Base-by-base conservation (phyloP, 75 land plant species). In the Gnetum montanum region DNA sequence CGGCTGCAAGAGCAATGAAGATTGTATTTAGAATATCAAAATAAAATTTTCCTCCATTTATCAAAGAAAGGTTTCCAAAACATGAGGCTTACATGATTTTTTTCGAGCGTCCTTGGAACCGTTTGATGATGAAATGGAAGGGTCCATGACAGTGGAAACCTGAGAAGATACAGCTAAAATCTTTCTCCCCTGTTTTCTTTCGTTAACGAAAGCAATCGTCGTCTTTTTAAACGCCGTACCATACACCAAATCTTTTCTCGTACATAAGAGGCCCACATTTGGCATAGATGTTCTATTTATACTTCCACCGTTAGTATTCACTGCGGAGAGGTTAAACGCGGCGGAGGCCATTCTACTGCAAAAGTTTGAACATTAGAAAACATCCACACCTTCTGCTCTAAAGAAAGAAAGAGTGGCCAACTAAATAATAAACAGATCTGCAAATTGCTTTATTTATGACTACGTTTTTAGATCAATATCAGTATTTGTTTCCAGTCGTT, bases 21-120 rank as follows among this genome's bases (percentile, higher is more conserved):
- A 53, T 3, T 3, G 34, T 53, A 34, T 18, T 1, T 53, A 20
- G 15, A 20, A 19, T 22, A 13, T 8, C 31, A 20, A 20, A n/a
- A n/a, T 19, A 22, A 53, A 31, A 8, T 22, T 22, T 35, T 51
- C 30, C 25, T 13, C 20, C 54, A 28, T 15, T 7, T 18, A 3
- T 35, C 15, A 30, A 8, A 31, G 31, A 26, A 7, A 30, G 11
- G 31, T 31, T 34, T 30, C 37, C 31, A 20, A 53, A 13, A 33
- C 6, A 53, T 23, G 16, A 3, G 43, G 16, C 55, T 61, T 69
- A 81, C 80, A 67, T 63, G 76, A 70, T 73, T 72, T 81, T 62
- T 66, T 76, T n/a, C 24, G 38, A 16, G 67, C 48, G 43, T 62
- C 73, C 33, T 31, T 69, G 10, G 41, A 41, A 16, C 54, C 44